Conservation (phyloP, 2,329 filamentous ascomycete species). For the Colletotrichum tofieldiae region DNA sequence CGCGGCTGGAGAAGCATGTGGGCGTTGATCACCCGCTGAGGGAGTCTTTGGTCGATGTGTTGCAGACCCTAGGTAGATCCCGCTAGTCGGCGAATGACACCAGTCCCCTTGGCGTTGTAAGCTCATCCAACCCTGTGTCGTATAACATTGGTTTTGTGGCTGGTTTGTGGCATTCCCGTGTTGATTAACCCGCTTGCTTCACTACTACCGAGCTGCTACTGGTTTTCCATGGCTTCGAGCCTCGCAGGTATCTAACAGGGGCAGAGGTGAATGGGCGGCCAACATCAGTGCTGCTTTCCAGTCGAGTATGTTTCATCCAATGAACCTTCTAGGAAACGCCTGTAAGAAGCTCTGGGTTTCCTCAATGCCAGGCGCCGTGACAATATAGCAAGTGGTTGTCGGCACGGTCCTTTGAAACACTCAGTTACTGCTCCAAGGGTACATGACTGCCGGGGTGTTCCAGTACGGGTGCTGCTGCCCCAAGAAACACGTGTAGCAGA, state of each 20-base stretch:
- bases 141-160: neutral
- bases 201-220: neutral
- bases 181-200: too few relatives aligned
- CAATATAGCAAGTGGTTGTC: too few relatives aligned
- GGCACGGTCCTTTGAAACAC: too few relatives aligned
- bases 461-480: too few relatives aligned
- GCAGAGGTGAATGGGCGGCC: neutral
- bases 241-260: neutral
- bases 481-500: too few relatives aligned
- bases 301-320: neutral
- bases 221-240: neutral
- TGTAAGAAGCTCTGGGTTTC: neutral
- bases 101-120: too few relatives aligned
- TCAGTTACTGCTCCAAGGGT: too few relatives aligned
- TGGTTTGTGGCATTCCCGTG: neutral
- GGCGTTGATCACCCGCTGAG: constrained; percentile 52
- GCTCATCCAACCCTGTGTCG: neutral
- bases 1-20: constrained; percentile 56
- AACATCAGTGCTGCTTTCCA: neutral
- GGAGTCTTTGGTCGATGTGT: constrained; percentile 64
- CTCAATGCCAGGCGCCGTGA: too few relatives aligned
- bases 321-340: neutral
- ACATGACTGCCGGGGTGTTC: too few relatives aligned
- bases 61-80: constrained; percentile 50
- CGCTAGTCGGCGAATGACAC: constrained; percentile 1